A percentile compares a stretch with the other conserved stretches of the same genome.
Conservation (phyloP, 2,329 filamentous ascomycete species). For the Xylariaceae sp. region DNA sequence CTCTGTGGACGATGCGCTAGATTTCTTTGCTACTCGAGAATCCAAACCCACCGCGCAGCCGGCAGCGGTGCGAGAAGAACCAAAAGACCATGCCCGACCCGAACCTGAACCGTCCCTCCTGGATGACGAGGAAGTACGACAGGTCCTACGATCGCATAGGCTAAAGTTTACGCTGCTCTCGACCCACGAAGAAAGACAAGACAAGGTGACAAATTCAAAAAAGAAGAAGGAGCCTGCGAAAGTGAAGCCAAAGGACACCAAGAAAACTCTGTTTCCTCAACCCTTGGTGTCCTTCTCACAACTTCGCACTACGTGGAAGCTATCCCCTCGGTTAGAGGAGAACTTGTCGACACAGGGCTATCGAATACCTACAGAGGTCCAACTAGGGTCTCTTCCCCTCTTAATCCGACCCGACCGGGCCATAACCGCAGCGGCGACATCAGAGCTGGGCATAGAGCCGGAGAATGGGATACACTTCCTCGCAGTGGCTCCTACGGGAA, state of each 20-base stretch:
- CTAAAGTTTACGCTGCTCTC: slow-evolving; percentile 78
- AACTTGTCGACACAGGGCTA: slow-evolving; percentile 86
- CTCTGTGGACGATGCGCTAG: slow-evolving; percentile 35
- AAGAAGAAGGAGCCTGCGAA: slow-evolving; percentile 45
- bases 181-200: slow-evolving; percentile 39
- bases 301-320: slow-evolving; percentile 63
- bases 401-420: slow-evolving; percentile 56
- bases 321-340: slow-evolving; percentile 66
- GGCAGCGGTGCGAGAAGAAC: slow-evolving; percentile 14
- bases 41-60: slow-evolving; percentile 22
- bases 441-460: slow-evolving; percentile 28
- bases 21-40: slow-evolving; percentile 54
- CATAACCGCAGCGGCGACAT: slow-evolving; percentile 33
- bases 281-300: slow-evolving; percentile 74
- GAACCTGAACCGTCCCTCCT: slow-evolving; percentile 36
- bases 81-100: slow-evolving; percentile 16
- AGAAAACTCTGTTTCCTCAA: slow-evolving; percentile 66
- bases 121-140: slow-evolving; percentile 66
- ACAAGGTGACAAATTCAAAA: slow-evolving; percentile 53
- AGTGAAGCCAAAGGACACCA: slow-evolving; percentile 46
- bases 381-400: slow-evolving; percentile 78
- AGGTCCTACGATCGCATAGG: slow-evolving; percentile 71
- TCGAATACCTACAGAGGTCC: slow-evolving; percentile 84
- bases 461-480: slow-evolving; percentile 62
- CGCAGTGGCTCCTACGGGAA: slow-evolving; percentile 88